Evolutionary conservation across 768 basidiomycete species (phyloP), one percentile per base, ranked within the genome.

Genomic region (Gloeopeniophorella convolvens): DNA sequence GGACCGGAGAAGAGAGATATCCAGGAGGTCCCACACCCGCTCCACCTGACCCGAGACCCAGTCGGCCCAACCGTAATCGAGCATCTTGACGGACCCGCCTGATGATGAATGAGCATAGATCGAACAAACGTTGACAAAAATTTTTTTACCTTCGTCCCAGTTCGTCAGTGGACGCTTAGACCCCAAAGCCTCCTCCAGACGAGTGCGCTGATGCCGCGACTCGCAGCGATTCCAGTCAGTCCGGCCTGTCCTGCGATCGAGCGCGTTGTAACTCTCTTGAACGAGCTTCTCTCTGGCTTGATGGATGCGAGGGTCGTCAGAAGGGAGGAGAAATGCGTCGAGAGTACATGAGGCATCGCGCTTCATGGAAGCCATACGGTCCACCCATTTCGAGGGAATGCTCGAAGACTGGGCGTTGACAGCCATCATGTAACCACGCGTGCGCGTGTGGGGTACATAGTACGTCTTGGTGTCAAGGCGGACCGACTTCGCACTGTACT

Each of bases 361-460:
- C 54, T 82, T 78, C 39, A 95, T 68, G 58, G 83, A 79, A 33
- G 68, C 72, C 9, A 89, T 73, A 61, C 69, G 66, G 1, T 78
- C 68, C 50, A 72, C 76, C 94, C 94, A 96, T 21, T 77, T 66
- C 4, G 73, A 70, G 0, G 90, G 83, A 12, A 91, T 71, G 32
- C 65, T 63, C 2, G 83, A 81, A 3, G 68, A 63, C 55, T 72
- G 74, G 62, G 82, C 73, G 64, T 89, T 78, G 23, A 92, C 78
- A 3, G 89, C 91, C 39, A 92, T 63, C 43, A 94, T 78, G 62
- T 94, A 94, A 7, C 84, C 93, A 45, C 94, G 85, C 5, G 84
- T 92, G 15, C 94, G 82, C 0, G 94, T 97, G 60, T 97, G 94
- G 10, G 94, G 92, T 48, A 97, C 91, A 63, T 97, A 97, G 63